Conservation (phyloP, 192 early-diverging fungal genomes). For the Entophlyctis helioformis region DNA sequence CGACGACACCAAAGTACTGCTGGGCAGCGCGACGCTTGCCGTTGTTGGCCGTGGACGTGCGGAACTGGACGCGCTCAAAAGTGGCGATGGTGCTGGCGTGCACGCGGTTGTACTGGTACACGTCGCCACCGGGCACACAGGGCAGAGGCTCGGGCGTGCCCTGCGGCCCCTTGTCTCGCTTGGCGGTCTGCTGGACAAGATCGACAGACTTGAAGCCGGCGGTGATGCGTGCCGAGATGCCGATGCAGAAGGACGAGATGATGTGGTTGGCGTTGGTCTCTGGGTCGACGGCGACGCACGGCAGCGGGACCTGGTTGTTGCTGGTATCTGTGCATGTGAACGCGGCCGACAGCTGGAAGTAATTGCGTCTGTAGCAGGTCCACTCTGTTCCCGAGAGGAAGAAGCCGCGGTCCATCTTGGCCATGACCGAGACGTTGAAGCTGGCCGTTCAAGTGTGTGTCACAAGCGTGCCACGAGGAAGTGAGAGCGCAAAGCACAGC, state of each 20-base stretch:
- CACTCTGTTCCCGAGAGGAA: slow-evolving; percentile 84
- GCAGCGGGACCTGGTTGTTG: slow-evolving; percentile 31
- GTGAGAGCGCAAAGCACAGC: too few relatives aligned
- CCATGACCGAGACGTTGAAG: slow-evolving; percentile 48
- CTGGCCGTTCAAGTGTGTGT: too few relatives aligned
- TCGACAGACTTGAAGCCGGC: slow-evolving; percentile 67
- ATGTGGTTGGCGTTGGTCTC: slow-evolving; percentile 30
- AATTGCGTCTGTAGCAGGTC: slow-evolving; percentile 96
- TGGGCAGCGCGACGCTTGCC: slow-evolving; percentile 83
- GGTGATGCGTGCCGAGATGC: slow-evolving; percentile 62
- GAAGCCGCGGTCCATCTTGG: slow-evolving; percentile 88
- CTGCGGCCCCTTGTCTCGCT: slow-evolving; percentile 86
- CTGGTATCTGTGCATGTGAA: slow-evolving; percentile 35
- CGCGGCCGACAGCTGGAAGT: slow-evolving; percentile 78
- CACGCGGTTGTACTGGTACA: slow-evolving; percentile 13
- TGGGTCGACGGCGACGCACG: slow-evolving; percentile 56
- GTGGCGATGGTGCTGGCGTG: slow-evolving; percentile 33
- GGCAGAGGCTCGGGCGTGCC: slow-evolving; percentile 32
- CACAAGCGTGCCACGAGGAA: too few relatives aligned
- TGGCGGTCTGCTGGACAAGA: slow-evolving; percentile 86
- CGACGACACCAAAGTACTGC: slow-evolving; percentile 75
- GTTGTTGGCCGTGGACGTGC: slow-evolving; percentile 88
- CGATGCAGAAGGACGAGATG: slow-evolving; percentile 62
- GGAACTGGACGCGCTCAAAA: slow-evolving; percentile 93
- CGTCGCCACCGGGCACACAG: slow-evolving; percentile 16